Conservation (phyloP, 345 rosid species). For the Orychophragmus violaceus region DNA sequence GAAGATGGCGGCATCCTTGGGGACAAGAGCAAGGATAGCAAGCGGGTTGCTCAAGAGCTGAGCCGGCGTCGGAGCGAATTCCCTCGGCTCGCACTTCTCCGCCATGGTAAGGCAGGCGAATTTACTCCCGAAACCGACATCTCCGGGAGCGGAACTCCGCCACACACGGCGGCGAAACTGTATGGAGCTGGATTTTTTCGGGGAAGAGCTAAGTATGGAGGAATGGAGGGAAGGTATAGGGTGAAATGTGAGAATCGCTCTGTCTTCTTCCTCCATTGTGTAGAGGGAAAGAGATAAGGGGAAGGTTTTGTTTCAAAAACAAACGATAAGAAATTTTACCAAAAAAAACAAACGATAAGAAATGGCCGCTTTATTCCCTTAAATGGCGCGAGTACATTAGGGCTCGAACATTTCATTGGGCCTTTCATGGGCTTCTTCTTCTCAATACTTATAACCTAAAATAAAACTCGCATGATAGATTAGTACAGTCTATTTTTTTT, state of each 20-base stretch:
- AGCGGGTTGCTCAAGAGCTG: slow-evolving; percentile 77
- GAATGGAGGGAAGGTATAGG: slow-evolving; percentile 39
- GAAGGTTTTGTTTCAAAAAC: slow-evolving; percentile 18
- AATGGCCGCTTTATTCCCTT: not conserved
- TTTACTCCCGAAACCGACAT: slow-evolving; percentile 23
- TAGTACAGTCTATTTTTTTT: too few relatives aligned
- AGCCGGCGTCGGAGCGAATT: slow-evolving; percentile 47
- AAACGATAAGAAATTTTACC: not conserved
- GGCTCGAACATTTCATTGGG: not conserved
- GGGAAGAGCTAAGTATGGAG: slow-evolving; percentile 3
- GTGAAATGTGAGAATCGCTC: slow-evolving; percentile 33
- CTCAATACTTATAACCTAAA: not conserved
- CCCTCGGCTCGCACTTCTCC: slow-evolving; percentile 44
- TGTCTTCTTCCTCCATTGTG: slow-evolving; percentile 48
- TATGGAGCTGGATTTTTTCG: not conserved
- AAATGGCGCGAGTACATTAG: slow-evolving; percentile 15
- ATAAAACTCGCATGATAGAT: not conserved
- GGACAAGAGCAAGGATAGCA: slow-evolving; percentile 60
- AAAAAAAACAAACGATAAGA: not conserved
- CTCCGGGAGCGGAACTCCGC: not conserved
- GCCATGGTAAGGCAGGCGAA: slow-evolving; percentile 67
- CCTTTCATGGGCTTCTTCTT: slow-evolving; percentile 10
- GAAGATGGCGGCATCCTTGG: slow-evolving; percentile 71
- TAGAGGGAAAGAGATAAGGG: slow-evolving; percentile 31
- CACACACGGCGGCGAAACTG: not conserved